phyloP scores from a whole-genome alignment of 2,329 filamentous ascomycete genomes.

The Zymoseptoria ardabiliae region DNA sequence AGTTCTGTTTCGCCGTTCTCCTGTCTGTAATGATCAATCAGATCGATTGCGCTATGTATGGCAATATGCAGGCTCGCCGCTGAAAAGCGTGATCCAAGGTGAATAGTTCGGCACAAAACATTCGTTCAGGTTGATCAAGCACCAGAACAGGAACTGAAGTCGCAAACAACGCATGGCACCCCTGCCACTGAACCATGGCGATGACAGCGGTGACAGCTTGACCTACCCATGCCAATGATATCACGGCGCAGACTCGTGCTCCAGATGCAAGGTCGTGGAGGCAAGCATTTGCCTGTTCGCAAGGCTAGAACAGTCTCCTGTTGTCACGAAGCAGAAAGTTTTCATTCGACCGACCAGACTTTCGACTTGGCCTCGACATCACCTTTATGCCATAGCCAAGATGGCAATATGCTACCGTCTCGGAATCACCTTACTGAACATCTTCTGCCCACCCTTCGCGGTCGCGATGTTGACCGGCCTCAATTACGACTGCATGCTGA shows the following conservation, averaged over 20 bases:
- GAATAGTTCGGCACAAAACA: too few species aligned
- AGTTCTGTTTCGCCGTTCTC: too few species aligned
- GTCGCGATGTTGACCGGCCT: conserved; percentile 33
- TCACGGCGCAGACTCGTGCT: background rate
- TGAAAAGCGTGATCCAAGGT: too few species aligned
- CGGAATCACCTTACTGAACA: conserved; percentile 31
- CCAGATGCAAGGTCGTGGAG: background rate
- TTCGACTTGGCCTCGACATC: background rate
- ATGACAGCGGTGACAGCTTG: background rate
- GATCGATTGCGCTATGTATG: too few species aligned
- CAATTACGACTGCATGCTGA: conserved; percentile 31
- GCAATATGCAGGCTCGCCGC: too few species aligned
- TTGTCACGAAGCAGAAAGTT: background rate
- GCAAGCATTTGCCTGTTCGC: background rate
- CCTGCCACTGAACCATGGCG: too few species aligned
- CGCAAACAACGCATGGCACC: background rate
- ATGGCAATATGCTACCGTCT: conserved; percentile 24
- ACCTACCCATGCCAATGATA: background rate
- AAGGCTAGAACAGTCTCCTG: background rate
- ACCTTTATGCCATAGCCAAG: background rate
- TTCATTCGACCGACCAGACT: background rate
- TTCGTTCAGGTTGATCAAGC: too few species aligned
- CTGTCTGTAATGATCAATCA: too few species aligned
- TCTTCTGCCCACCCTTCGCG: conserved; percentile 35
- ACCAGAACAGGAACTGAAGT: background rate